Conservation (phyloP, 2,329 filamentous ascomycete species). For the Pseudogymnoascus sp. region DNA sequence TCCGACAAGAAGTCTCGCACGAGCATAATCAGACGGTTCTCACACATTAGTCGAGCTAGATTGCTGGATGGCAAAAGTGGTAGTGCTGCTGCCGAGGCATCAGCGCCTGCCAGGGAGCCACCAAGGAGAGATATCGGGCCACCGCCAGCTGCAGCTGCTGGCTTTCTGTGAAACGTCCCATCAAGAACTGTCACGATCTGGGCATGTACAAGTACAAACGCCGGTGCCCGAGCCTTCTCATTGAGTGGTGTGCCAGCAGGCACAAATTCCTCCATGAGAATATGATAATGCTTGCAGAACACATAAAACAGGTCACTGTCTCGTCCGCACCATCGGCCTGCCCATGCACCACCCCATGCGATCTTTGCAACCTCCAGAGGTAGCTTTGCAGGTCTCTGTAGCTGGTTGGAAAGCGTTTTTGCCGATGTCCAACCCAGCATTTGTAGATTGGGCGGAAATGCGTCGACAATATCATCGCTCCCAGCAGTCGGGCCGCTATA, state of each 20-base stretch:
- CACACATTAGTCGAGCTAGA: constrained; percentile 58
- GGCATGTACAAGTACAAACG: constrained; percentile 59
- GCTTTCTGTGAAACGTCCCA: constrained; percentile 58
- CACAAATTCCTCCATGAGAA: constrained; percentile 54
- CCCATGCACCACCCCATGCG: constrained; percentile 61
- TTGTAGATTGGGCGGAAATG: constrained; percentile 42
- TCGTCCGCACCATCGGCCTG: constrained; percentile 63
- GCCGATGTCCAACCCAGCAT: constrained; percentile 55
- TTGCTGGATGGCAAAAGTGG: constrained; percentile 50
- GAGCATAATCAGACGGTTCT: constrained; percentile 63
- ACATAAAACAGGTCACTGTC: constrained; percentile 70
- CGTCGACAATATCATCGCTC: constrained; percentile 28
- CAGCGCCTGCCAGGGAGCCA: constrained; percentile 44
- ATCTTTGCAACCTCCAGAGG: constrained; percentile 56
- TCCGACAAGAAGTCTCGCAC: constrained; percentile 62
- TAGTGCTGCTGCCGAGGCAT: constrained; percentile 47
- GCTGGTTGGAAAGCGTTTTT: constrained; percentile 44
- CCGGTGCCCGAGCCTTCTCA: constrained; percentile 54
- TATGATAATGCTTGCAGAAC: constrained; percentile 64
- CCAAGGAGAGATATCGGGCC: constrained; percentile 50
- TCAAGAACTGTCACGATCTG: constrained; percentile 60
- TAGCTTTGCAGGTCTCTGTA: constrained; percentile 45
- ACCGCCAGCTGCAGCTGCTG: constrained; percentile 36
- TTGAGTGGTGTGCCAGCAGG: constrained; percentile 42
- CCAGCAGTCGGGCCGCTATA: constrained; percentile 20